Conservation (phyloP, 208 protist species). For the Strigomonas culicis region DNA sequence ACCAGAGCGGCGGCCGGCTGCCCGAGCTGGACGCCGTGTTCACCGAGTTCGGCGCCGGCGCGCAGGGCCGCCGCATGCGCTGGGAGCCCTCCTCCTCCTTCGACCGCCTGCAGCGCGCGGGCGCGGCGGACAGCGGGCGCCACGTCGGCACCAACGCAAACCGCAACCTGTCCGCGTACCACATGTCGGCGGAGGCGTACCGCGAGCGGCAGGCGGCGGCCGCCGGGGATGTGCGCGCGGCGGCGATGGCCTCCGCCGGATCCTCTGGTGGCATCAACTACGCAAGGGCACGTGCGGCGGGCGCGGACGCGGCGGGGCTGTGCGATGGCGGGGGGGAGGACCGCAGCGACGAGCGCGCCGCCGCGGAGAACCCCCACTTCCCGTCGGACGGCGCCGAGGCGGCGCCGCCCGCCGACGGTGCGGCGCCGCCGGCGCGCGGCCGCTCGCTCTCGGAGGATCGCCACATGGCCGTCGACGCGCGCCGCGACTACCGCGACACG, state of each 20-base stretch:
- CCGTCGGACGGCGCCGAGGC: slow-evolving; percentile 12
- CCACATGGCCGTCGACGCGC: slow-evolving; percentile 36
- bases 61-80: slow-evolving; percentile 29
- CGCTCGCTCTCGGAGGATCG: slow-evolving; percentile 7
- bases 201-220: slow-evolving; percentile 15
- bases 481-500: slow-evolving; percentile 32
- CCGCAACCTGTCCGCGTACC: slow-evolving; percentile 40
- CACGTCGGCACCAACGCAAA: slow-evolving; percentile 27
- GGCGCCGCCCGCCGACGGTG: background rate
- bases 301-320: background rate
- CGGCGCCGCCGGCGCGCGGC: background rate
- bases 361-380: slow-evolving; percentile 66
- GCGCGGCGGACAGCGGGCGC: slow-evolving; percentile 11
- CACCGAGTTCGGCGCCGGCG: slow-evolving; percentile 36
- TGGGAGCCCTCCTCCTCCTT: slow-evolving; percentile 70
- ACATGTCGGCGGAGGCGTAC: slow-evolving; percentile 58
- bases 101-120: slow-evolving; percentile 21
- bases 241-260: background rate
- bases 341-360: slow-evolving; percentile 19
- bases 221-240: too few species aligned
- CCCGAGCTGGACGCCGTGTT: slow-evolving; percentile 54
- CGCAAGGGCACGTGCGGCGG: background rate
- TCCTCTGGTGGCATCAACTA: slow-evolving; percentile 16
- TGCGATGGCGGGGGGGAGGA: background rate
- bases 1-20: slow-evolving; percentile 41